A percentile compares a stretch with the other conserved stretches of the same genome.
Evolutionary conservation across 169 alveolate genomes (phyloP).

Genomic region (Eimeria falciformis): DNA sequence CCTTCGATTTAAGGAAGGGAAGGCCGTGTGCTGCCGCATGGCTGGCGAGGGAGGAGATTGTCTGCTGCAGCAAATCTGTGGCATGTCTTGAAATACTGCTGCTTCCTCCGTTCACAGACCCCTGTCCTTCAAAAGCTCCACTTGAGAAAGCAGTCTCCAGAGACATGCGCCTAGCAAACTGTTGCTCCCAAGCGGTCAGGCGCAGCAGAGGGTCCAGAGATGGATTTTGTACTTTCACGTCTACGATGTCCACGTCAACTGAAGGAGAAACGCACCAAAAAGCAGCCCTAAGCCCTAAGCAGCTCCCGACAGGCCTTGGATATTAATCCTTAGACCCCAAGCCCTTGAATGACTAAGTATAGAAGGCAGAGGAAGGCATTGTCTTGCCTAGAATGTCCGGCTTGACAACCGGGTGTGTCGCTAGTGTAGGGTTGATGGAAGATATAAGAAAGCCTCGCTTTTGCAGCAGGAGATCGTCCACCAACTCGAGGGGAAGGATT

Average conservation of each 20-base stretch:
- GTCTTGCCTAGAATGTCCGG: constrained; percentile 57
- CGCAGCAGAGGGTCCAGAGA: constrained; percentile 59
- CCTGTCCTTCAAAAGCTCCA: background rate
- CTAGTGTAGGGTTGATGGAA: constrained; percentile 24
- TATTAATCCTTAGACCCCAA: background rate
- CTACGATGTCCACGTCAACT: constrained; percentile 33
- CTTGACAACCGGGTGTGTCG: constrained; percentile 62
- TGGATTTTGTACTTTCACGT: constrained; percentile 15
- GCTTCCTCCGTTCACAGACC: constrained; percentile 30
- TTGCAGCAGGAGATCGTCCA: constrained; percentile 64
- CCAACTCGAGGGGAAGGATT: constrained; percentile 47
- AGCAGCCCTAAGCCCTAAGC: background rate
- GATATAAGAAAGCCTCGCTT: constrained; percentile 57
- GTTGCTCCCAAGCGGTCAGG: constrained; percentile 52
- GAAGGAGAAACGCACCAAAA: background rate
- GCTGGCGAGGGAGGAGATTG: constrained; percentile 47
- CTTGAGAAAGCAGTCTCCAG: constrained; percentile 18
- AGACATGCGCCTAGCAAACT: constrained; percentile 42
- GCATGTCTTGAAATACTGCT: constrained; percentile 60
- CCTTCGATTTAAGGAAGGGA: constrained; percentile 32
- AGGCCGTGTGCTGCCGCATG: constrained; percentile 67
- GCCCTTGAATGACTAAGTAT: background rate
- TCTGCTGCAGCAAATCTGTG: constrained; percentile 62
- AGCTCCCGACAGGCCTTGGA: no score
- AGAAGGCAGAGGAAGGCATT: background rate